These are phyloP conservation scores for Boletus barrowsii DNA, from an alignment of 768 basidiomycete species.

Conservation along the genomic window DNA sequence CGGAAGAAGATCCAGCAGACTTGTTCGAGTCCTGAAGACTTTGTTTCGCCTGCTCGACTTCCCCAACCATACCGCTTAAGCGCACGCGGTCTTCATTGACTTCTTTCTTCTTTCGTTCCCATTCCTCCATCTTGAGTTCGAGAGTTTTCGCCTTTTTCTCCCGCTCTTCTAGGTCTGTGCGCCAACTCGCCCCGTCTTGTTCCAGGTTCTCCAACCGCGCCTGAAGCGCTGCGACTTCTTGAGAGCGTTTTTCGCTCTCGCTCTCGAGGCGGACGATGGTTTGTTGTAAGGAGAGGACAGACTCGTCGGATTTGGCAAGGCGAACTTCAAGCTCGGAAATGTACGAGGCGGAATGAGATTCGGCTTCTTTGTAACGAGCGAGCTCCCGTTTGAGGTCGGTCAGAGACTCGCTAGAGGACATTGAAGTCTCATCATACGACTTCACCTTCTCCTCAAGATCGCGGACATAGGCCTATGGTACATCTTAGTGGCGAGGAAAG, in stretches of 20 bases:
- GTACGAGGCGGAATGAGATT: conserved; percentile 70
- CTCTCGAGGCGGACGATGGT: conserved; percentile 74
- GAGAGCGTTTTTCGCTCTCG: conserved; percentile 71
- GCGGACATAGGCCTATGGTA: conserved; percentile 76
- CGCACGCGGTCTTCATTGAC: conserved; percentile 64
- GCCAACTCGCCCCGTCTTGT: conserved; percentile 77
- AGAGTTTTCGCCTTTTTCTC: conserved; percentile 74
- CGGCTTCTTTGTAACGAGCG: conserved; percentile 68
- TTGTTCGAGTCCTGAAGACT: conserved; percentile 50
- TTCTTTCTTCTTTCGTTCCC: conserved; percentile 68
- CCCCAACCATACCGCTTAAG: conserved; percentile 63
- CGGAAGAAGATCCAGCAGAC: conserved; percentile 30
- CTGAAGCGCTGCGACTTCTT: conserved; percentile 70
- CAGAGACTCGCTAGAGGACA: conserved; percentile 75
- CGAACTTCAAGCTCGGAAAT: conserved; percentile 85
- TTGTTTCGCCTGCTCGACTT: conserved; percentile 68
- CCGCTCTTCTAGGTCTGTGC: conserved; percentile 78
- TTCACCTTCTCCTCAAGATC: conserved; percentile 94
- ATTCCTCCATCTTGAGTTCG: conserved; percentile 75
- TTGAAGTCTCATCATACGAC: conserved; percentile 73
- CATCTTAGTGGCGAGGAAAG: conserved; percentile 1
- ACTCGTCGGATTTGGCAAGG: conserved; percentile 75
- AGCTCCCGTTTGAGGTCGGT: conserved; percentile 85
- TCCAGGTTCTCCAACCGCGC: conserved; percentile 64
- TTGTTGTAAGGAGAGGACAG: conserved; percentile 61